phyloP scores from a whole-genome alignment of 2,329 filamentous ascomycete genomes.

The Colletotrichum euphorbiae region DNA sequence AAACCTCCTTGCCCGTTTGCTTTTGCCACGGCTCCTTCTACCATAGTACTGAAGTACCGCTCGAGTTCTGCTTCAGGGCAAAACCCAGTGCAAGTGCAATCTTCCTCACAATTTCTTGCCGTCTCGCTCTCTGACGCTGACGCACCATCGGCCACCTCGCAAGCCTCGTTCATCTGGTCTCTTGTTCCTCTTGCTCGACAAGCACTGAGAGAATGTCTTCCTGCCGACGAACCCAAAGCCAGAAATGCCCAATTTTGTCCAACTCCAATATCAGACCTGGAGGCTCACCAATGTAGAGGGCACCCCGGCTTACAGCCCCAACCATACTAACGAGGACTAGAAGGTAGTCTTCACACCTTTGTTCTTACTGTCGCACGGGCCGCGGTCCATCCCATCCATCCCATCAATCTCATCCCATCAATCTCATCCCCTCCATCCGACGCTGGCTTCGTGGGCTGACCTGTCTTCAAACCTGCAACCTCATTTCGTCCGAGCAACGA shows the following conservation, averaged over 20 bases:
- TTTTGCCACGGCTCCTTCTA: constrained; percentile 7
- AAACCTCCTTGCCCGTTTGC: constrained; percentile 15
- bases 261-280: constrained; percentile 3
- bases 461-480: constrained; percentile 18
- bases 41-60: too few species aligned
- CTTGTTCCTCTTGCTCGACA: too few species aligned
- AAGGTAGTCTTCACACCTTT: constrained; percentile 16
- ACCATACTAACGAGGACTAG: constrained; percentile 13
- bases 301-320: constrained; percentile 6
- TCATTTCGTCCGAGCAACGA: constrained; percentile 34
- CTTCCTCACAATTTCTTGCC: background rate
- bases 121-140: too few species aligned
- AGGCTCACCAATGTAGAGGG: background rate
- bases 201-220: background rate
- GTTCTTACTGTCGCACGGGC: constrained; percentile 36
- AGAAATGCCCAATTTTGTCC: background rate
- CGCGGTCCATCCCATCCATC: constrained; percentile 26
- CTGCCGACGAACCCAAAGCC: background rate
- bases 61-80: background rate
- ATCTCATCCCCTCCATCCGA: constrained; percentile 20
- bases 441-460: constrained; percentile 23
- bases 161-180: background rate
- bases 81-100: background rate
- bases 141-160: background rate
- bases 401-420: constrained; percentile 12